Conservation (phyloP, 805 yeast species). For the Yamadazyma insecticola region DNA sequence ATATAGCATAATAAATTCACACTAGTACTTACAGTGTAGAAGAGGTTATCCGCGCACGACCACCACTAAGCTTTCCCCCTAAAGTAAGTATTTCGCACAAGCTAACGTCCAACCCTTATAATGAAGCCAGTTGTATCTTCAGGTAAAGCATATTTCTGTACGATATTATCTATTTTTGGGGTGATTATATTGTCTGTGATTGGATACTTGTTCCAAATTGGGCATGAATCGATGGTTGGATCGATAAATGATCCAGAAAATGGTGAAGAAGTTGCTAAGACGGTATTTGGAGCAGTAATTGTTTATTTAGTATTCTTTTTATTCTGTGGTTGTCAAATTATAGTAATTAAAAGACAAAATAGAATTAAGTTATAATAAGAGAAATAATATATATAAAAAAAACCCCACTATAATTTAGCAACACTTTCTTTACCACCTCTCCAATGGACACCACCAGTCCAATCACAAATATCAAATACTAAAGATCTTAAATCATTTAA, state of each 20-base stretch:
- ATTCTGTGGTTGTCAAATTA: slow-evolving; percentile 87
- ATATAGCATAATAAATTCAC: too few species aligned
- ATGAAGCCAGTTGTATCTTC: slow-evolving; percentile 49
- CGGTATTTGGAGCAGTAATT: slow-evolving; percentile 84
- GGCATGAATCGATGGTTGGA: slow-evolving; percentile 91
- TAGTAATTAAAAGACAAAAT: slow-evolving; percentile 56
- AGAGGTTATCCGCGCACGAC: too few species aligned
- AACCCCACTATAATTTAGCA: slow-evolving; percentile 44
- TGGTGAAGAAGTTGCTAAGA: slow-evolving; percentile 89
- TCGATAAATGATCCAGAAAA: slow-evolving; percentile 87
- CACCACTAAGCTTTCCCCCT: too few species aligned
- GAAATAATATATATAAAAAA: background rate
- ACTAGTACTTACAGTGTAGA: too few species aligned
- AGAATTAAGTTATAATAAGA: slow-evolving; percentile 46
- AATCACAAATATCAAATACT: slow-evolving; percentile 59
- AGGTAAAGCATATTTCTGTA: slow-evolving; percentile 92
- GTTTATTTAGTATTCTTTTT: slow-evolving; percentile 76
- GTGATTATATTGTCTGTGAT: slow-evolving; percentile 80
- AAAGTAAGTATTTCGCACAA: too few species aligned
- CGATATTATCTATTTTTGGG: slow-evolving; percentile 88
- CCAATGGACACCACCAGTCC: slow-evolving; percentile 61
- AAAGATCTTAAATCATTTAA: slow-evolving; percentile 55
- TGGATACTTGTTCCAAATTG: slow-evolving; percentile 73
- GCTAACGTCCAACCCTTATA: slow-evolving; percentile 1
- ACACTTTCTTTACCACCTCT: slow-evolving; percentile 51